Base-by-base conservation (phyloP, 2,329 filamentous ascomycete species). In the Neonectria sp. region DNA sequence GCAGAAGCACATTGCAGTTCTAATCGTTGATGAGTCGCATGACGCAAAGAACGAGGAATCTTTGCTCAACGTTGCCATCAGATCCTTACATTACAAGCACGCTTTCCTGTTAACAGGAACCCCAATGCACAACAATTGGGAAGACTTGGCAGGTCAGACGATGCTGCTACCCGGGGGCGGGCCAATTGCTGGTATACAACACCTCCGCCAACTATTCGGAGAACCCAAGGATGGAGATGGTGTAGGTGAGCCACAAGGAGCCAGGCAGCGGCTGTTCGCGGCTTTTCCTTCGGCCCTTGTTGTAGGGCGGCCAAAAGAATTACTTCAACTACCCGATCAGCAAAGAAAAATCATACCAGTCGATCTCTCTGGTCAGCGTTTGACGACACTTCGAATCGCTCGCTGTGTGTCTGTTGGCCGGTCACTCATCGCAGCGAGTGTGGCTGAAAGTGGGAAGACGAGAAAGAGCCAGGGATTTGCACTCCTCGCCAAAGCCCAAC, bases 1-100 rank as follows among this genome's bases (percentile, higher is more conserved):
- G 7, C 45, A 24, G 15, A 48, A 48, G 12, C 45, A 48, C 24
- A 13, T 48, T 15, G 48, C 48, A 17, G 24, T 51, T 11, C 7
- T 29, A 33, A 56, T 62, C 21, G 12, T 56, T 4, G 52, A 56
- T 13, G 24, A 62, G 11, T 46, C 60, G n/a, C 60, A 56, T 33
- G 4, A 24, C 6, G 40, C 40, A 2, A 48, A 55, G 3, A 43
- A 49, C 5, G 6, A 40, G 24, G 12, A 40, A 31, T 33, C 43
- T 6, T 2, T 31, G 11, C 4, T 49, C 4, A 37, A 48, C 13
- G 2, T 6, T 3, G 40, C 60, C 4, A 17, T 56, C 12, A 21
- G 27, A 21, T 27, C 43, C 29, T 45, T 62, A 4, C 5, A 11
- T 4, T 56, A 24, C 31, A n/a, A 25, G 17, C 24, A 37, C 7